Conservation (phyloP, 352 stramenopile species). For the Globisporangium recalcitrans region DNA sequence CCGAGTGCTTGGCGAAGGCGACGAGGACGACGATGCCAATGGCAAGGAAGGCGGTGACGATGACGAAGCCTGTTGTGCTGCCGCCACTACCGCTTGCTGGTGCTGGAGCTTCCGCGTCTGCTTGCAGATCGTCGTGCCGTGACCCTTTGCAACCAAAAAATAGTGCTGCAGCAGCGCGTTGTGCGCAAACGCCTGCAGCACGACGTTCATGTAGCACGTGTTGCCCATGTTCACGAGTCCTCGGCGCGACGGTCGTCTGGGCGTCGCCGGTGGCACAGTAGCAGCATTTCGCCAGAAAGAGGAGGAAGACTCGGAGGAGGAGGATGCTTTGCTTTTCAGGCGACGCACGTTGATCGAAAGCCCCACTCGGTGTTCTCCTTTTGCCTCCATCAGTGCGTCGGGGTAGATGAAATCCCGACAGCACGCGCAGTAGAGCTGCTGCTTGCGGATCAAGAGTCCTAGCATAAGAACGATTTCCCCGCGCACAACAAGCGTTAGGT, state of each 20-base stretch:
- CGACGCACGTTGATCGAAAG: neutral
- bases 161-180: conserved; percentile 70
- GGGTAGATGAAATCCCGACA: conserved; percentile 67
- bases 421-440: conserved; percentile 49
- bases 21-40: conserved; percentile 14
- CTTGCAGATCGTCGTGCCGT: conserved; percentile 62
- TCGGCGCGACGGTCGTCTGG: conserved; percentile 24
- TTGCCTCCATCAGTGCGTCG: conserved; percentile 10
- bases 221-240: conserved; percentile 84
- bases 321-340: neutral
- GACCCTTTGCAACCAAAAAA: conserved; percentile 55
- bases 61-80: neutral
- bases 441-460: conserved; percentile 43
- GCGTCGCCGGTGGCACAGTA: conserved; percentile 13
- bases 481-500: no score
- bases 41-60: conserved; percentile 1
- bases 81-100: neutral
- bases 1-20: neutral
- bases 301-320: no score
- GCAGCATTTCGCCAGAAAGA: conserved; percentile 17
- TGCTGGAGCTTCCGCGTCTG: conserved; percentile 34
- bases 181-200: conserved; percentile 66
- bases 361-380: neutral
- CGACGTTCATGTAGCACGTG: conserved; percentile 82
- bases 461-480: neutral